Conservation (phyloP, 2,329 filamentous ascomycete species). For the Fusarium newnesense region DNA sequence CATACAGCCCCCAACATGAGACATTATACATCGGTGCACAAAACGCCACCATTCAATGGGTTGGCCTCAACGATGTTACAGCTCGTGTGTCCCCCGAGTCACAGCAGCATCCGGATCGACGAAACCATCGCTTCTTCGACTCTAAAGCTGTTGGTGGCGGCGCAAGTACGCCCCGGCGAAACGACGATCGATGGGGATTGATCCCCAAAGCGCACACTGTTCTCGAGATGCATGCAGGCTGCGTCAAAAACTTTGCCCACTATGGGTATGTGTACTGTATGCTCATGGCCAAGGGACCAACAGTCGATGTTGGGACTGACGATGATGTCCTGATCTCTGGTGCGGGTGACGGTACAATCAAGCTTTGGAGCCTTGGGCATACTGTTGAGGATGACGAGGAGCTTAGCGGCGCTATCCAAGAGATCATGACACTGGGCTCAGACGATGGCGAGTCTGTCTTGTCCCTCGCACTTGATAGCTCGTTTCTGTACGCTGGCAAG, state of each 20-base stretch:
- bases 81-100: slow-evolving; percentile 69
- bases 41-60: slow-evolving; percentile 96
- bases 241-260: slow-evolving; percentile 90
- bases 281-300: slow-evolving; percentile 80
- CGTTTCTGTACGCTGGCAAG: slow-evolving; percentile 92
- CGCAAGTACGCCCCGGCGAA: slow-evolving; percentile 77
- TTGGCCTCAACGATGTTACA: slow-evolving; percentile 74
- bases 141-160: slow-evolving; percentile 84
- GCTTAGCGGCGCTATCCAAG: slow-evolving; percentile 69
- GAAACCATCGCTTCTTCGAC: slow-evolving; percentile 92
- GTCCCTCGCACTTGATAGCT: slow-evolving; percentile 86
- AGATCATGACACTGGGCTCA: slow-evolving; percentile 72
- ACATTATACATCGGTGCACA: slow-evolving; percentile 93
- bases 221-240: slow-evolving; percentile 82
- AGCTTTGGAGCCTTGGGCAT: slow-evolving; percentile 81
- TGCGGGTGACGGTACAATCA: slow-evolving; percentile 92
- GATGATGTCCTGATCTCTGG: slow-evolving; percentile 90
- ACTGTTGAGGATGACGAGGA: slow-evolving; percentile 51
- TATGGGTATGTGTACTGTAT: slow-evolving; percentile 97
- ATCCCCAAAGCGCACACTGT: slow-evolving; percentile 66
- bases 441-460: slow-evolving; percentile 74
- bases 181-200: slow-evolving; percentile 65
- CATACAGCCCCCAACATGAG: slow-evolving; percentile 81
- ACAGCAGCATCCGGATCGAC: slow-evolving; percentile 76
- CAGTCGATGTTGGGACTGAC: slow-evolving; percentile 73